Evolutionary conservation across 2,329 filamentous ascomycete genomes (phyloP), one percentile per base, ranked within the genome.

Genomic region (Nemania sp.): DNA sequence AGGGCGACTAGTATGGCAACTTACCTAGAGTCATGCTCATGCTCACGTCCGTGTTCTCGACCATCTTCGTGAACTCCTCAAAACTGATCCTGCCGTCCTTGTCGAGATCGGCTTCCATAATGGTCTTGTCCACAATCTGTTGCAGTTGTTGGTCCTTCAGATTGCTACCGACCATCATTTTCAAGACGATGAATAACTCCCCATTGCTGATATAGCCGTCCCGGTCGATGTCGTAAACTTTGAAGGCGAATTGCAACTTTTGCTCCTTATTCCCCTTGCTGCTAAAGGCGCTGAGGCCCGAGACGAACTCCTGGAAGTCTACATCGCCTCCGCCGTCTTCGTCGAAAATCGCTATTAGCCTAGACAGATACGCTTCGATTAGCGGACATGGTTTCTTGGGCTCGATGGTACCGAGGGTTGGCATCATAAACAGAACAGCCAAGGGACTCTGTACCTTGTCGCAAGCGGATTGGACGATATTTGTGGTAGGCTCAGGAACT

Each of bases 101-200:
- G 78, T 99, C 95, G 69, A 93, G 84, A 78, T 99, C 95, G 50
- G 95, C 95, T 81, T 99, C 95, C 95, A 98, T 98, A 76, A 99
- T 98, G 62, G 95, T 99, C 87, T 99, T 99, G 82, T 99, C 95
- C 69, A 99, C 95, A 75, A 99, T 99, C 86, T 94, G 95, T 81
- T 99, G 95, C 75, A 99, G 80, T 80, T 99, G 95, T 79, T 97
- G 92, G 77, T 99, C 95, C 84, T 99, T 99, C 73, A 99, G 81
- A 78, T 99, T 99, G 81, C 91, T 97, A 62, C 95, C 95, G 53
- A 99, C 95, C 95, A 99, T 99, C 95, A 99, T 99, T 90, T 99
- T 99, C 72, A 99, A 84, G 73, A 99, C 95, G 72, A 99, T 98
- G 78, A 98, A 99, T 53, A 99, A 86, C 82, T 99, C 95, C 72